These are phyloP conservation scores for Erodium moschatum DNA, from an alignment of 441 rosid genomes.

Conservation along the genomic window DNA sequence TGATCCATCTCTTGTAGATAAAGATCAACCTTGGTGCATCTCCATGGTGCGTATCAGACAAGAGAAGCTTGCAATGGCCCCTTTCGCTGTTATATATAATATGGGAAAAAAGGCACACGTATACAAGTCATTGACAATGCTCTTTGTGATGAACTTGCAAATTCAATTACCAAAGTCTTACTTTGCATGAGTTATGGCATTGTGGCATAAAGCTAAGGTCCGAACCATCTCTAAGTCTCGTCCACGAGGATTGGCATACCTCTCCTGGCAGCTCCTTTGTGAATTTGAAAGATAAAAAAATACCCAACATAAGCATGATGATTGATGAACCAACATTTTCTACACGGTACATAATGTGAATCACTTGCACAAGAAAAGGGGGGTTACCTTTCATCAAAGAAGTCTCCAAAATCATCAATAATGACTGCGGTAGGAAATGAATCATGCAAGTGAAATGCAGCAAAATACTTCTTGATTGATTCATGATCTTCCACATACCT, in stretches of 20 bases:
- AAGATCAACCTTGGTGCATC: constrained; percentile 60
- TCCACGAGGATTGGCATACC: constrained; percentile 56
- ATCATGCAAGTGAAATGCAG: constrained; percentile 71
- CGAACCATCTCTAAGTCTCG: constrained; percentile 77
- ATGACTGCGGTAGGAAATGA: constrained; percentile 42
- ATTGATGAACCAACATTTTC: neutral
- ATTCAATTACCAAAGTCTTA: constrained; percentile 23
- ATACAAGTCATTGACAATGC: neutral
- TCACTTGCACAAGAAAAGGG: neutral
- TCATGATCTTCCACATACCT: constrained; percentile 78
- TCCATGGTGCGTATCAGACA: constrained; percentile 65
- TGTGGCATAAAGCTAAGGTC: constrained; percentile 60
- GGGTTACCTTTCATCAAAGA: constrained; percentile 48
- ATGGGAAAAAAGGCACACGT: neutral
- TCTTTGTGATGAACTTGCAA: neutral
- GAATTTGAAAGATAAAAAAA: neutral
- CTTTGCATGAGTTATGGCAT: constrained; percentile 58
- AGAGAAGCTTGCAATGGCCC: constrained; percentile 41
- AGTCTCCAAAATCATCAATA: constrained; percentile 71
- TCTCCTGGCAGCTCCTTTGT: constrained; percentile 51
- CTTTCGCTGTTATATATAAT: constrained; percentile 30
- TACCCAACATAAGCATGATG: no score
- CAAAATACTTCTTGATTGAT: constrained; percentile 65
- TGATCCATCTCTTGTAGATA: constrained; percentile 71
- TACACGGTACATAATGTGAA: neutral